A percentile compares a stretch with the other conserved stretches of the same genome.
Evolutionary conservation across 495 filamentous ascomycete species (phyloP).

Genomic region (Penicillium cosmopolitanum): DNA sequence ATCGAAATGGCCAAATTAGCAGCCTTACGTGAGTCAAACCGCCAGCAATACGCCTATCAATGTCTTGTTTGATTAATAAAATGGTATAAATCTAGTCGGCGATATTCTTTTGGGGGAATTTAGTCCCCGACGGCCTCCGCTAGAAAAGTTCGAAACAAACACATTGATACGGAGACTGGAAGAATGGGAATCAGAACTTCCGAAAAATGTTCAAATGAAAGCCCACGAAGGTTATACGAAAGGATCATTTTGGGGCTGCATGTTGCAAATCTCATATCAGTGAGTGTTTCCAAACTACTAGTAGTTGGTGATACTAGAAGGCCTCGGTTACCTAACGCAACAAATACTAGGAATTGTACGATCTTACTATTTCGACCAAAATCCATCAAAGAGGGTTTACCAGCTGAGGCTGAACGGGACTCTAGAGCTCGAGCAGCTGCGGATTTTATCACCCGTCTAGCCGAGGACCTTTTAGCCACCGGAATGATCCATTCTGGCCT

Average conservation of each 20-base stretch:
- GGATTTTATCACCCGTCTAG: conserved; percentile 16
- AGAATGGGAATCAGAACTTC: conserved; percentile 10
- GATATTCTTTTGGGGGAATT: conserved; percentile 1
- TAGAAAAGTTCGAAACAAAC: neutral
- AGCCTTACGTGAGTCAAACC: conserved; percentile 11
- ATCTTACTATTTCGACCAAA: conserved; percentile 21
- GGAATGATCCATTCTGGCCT: conserved; percentile 9
- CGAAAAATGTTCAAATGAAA: neutral
- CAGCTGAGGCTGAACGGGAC: conserved; percentile 17
- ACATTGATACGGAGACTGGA: neutral
- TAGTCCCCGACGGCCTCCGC: neutral
- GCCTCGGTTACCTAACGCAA: neutral
- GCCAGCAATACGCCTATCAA: neutral
- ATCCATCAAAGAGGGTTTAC: conserved; percentile 3
- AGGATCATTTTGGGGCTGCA: conserved; percentile 15
- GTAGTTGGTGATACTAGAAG: no score
- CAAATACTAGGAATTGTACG: conserved; percentile 8
- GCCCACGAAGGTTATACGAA: conserved; percentile 4
- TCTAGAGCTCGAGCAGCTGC: conserved; percentile 15
- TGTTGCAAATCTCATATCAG: conserved; percentile 18
- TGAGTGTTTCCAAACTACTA: neutral
- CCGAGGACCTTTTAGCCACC: conserved; percentile 20
- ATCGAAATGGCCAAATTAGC: conserved; percentile 19
- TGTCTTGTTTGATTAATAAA: neutral
- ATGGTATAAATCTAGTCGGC: neutral